These are phyloP conservation scores for Sclerospora graminicola DNA, from an alignment of 352 stramenopile species.

Conservation along the genomic window DNA sequence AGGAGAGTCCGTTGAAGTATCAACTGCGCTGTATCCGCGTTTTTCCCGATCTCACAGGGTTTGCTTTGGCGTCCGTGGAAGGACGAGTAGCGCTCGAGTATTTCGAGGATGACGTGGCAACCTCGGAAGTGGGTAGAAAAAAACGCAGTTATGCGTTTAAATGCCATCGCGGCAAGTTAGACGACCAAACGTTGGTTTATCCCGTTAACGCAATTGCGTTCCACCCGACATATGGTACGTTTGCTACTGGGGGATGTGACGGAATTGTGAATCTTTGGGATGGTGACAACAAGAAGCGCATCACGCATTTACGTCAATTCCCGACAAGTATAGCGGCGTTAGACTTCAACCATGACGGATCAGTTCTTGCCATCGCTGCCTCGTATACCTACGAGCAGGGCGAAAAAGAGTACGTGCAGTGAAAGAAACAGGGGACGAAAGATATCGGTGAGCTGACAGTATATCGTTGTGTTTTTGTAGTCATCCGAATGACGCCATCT, in stretches of 20 bases:
- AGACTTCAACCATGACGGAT: conserved; percentile 91
- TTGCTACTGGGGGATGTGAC: conserved; percentile 94
- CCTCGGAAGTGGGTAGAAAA: conserved; percentile 14
- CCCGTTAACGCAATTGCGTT: conserved; percentile 95
- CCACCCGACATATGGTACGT: conserved; percentile 89
- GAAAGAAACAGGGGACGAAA: too few species aligned
- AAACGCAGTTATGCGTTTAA: conserved; percentile 96
- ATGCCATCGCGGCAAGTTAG: conserved; percentile 90
- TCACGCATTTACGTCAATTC: conserved; percentile 74
- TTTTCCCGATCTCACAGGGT: conserved; percentile 66
- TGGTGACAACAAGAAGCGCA: conserved; percentile 93
- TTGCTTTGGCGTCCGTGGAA: conserved; percentile 92
- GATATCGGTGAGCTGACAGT: neutral
- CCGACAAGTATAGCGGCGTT: conserved; percentile 87
- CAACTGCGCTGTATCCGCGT: conserved; percentile 86
- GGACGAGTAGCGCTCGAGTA: conserved; percentile 96
- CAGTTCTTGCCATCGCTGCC: conserved; percentile 88
- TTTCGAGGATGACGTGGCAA: conserved; percentile 43
- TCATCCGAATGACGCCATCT: conserved; percentile 91
- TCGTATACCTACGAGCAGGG: conserved; percentile 98
- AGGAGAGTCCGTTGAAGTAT: conserved; percentile 83
- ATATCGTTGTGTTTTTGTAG: conserved; percentile 24
- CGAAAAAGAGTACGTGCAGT: conserved; percentile 89
- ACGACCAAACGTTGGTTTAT: conserved; percentile 84
- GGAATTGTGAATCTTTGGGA: conserved; percentile 91